Conservation (phyloP, 2,329 filamentous ascomycete genomes). For the Sphaerulina vaccinii region DNA sequence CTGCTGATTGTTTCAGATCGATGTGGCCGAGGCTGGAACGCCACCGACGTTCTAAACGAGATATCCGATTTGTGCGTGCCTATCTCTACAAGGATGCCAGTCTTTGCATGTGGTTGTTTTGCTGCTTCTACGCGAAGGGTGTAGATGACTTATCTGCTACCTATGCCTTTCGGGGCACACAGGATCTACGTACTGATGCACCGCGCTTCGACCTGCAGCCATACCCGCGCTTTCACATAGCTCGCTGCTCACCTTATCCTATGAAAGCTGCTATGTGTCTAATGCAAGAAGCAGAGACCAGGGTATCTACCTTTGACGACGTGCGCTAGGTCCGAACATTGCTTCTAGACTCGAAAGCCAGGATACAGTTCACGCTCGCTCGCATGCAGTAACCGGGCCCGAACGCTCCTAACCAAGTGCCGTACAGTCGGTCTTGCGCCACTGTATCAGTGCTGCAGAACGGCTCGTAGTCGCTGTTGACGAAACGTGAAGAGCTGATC, state of each 20-base stretch:
- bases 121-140: neutral
- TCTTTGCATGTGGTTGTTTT: conserved; percentile 1
- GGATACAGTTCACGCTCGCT: neutral
- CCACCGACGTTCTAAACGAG: conserved; percentile 1
- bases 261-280: neutral
- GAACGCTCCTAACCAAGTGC: neutral
- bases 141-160: neutral
- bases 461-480: neutral
- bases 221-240: neutral
- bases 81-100: neutral
- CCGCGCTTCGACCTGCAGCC: conserved; percentile 1
- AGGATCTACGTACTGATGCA: neutral
- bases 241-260: neutral
- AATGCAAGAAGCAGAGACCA: neutral
- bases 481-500: conserved; percentile 1
- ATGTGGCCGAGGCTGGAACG: neutral
- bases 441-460: neutral
- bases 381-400: neutral
- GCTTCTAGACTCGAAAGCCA: neutral
- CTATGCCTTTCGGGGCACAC: conserved; percentile 1
- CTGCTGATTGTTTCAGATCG: neutral
- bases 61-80: neutral
- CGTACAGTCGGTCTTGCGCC: conserved; percentile 1
- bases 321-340: neutral
- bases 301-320: neutral